These are phyloP conservation scores for Hypoxylon cercidicola DNA, from an alignment of 495 filamentous ascomycete genomes.

Conservation along the genomic window DNA sequence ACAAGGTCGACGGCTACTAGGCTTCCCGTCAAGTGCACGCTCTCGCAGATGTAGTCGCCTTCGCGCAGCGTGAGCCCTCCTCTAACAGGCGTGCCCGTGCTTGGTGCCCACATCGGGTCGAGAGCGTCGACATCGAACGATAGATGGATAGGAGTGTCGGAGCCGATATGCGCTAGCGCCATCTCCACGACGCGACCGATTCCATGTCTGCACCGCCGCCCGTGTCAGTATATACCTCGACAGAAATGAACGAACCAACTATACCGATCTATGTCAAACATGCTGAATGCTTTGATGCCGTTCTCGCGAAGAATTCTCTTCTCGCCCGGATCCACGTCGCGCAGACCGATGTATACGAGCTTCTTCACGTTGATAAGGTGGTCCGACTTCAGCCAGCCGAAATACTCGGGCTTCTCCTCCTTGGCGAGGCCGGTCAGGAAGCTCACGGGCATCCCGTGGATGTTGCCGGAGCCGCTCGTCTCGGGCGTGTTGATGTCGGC, in stretches of 20 bases:
- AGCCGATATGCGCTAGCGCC: slow-evolving; percentile 93
- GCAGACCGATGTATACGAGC: slow-evolving; percentile 95
- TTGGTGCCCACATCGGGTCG: slow-evolving; percentile 95
- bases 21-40: slow-evolving; percentile 91
- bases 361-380: slow-evolving; percentile 74
- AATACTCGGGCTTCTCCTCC: slow-evolving; percentile 76
- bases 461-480: slow-evolving; percentile 87
- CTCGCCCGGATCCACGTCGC: slow-evolving; percentile 92
- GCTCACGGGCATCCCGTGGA: slow-evolving; percentile 97
- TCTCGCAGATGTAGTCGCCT: slow-evolving; percentile 98
- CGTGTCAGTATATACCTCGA: slow-evolving; percentile 17
- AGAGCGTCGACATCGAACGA: slow-evolving; percentile 98
- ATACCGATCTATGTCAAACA: slow-evolving; percentile 95
- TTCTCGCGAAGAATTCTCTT: slow-evolving; percentile 89
- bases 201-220: slow-evolving; percentile 68
- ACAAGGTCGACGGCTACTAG: slow-evolving; percentile 92
- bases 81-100: slow-evolving; percentile 93
- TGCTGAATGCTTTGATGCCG: slow-evolving; percentile 94
- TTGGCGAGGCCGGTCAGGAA: slow-evolving; percentile 87
- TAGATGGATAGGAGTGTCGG: slow-evolving; percentile 93
- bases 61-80: slow-evolving; percentile 96
- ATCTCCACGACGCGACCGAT: slow-evolving; percentile 98
- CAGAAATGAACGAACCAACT: slow-evolving; percentile 20
- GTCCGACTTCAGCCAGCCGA: slow-evolving; percentile 83
- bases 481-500: slow-evolving; percentile 98